Base-by-base conservation (phyloP, 345 rosid genomes). In the Sisymbrium altissimum region DNA sequence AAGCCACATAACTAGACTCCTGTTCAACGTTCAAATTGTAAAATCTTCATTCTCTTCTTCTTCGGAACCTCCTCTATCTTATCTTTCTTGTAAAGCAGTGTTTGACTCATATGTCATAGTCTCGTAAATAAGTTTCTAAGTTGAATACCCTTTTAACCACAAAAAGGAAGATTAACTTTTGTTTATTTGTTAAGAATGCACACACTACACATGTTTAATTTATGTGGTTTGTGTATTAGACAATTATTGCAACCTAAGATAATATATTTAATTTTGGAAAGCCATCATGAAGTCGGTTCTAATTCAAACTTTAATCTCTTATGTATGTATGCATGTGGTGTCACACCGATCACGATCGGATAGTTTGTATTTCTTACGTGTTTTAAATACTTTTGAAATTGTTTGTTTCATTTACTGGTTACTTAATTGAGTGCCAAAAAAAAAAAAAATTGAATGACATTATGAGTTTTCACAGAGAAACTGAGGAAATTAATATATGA, bases 231-330 rank as follows among this genome's bases (percentile, higher is more conserved):
- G 65, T 45, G 14, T 33, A 54, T 48, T 43, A 32, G n/a, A 65
- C 5, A 0, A 30, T 14, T 53, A 21, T 17, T 35, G 25, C 36
- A 57, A 9, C 25, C 44, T 74, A 46, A 74, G 72, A 66, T 74
- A 74, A 66, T 66, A 60, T 75, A 68, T 60, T 50, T 41, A 60
- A 68, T 33, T 68, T 50, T 52, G 32, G 39, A 75, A 68, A 75
- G 79, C 69, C 79, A 75, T 68, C 79, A 68, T 43, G 63, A 75
- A 12, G 57, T 40, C 69, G 63, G 68, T 50, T 68, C 54, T 39
- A 19, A 12, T 75, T 59, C 73, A 60, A 59, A 75, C 68, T 23
- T 58, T 9, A 35, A 8, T 35, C 38, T 8, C 38, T 18, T 54
- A 41, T 43, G n/a, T n/a, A 53, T 14, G 27, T 41, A 41, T 56